phyloP scores from a whole-genome alignment of 441 rosid species.

The Melastoma candidum region DNA sequence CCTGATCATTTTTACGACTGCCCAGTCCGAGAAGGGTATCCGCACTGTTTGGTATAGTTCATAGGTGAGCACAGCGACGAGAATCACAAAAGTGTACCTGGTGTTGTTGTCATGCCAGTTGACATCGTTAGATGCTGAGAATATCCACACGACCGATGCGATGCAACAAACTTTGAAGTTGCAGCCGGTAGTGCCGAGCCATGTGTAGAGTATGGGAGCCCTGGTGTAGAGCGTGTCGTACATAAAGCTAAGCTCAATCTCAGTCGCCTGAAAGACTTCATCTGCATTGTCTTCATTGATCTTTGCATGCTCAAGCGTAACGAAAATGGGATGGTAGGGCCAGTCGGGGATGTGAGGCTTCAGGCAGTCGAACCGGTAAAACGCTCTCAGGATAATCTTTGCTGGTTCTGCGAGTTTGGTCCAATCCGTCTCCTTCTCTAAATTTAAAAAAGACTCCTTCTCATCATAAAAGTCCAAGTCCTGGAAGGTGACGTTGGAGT shows the following conservation, averaged over 20 bases:
- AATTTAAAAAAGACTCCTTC: not conserved
- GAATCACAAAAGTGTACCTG: not conserved
- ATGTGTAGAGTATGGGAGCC: not conserved
- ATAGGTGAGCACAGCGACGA: not conserved
- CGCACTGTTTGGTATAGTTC: slow-evolving; percentile 1
- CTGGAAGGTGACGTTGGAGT: not conserved
- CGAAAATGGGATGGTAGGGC: slow-evolving; percentile 5
- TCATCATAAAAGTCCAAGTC: not conserved
- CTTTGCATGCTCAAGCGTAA: not conserved
- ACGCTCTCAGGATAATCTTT: slow-evolving; percentile 2
- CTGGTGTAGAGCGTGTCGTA: slow-evolving; percentile 8
- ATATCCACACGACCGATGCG: not conserved
- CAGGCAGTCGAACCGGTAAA: slow-evolving; percentile 5
- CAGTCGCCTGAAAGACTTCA: not conserved
- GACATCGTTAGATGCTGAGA: not conserved
- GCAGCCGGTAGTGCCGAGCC: not conserved
- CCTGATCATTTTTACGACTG: not conserved
- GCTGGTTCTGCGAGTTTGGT: not conserved
- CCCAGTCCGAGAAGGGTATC: not conserved
- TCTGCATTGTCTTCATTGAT: not conserved
- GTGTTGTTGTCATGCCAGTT: not conserved
- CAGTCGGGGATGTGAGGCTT: slow-evolving; percentile 5
- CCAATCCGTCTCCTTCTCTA: not conserved
- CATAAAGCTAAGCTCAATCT: slow-evolving; percentile 6
- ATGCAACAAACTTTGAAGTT: not conserved